Evolutionary conservation across 2,329 filamentous ascomycete genomes (phyloP).

Genomic region (Fusarium nanum): DNA sequence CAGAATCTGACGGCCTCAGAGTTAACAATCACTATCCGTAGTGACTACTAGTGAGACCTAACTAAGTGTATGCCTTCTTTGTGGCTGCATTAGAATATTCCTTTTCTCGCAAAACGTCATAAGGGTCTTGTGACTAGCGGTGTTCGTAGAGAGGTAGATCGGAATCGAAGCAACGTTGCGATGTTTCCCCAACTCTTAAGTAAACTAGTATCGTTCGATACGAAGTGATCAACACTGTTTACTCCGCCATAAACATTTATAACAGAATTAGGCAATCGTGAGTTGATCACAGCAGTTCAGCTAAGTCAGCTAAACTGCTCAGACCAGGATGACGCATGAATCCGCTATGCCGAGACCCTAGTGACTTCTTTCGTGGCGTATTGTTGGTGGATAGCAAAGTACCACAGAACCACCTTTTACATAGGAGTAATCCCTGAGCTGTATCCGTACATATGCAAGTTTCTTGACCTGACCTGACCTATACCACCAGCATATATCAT

Average conservation of each 20-base stretch:
- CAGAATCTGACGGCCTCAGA: neutral
- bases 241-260: neutral
- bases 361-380: neutral
- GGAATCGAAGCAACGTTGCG: slow-evolving; percentile 21
- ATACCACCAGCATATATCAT: slow-evolving; percentile 4
- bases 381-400: neutral
- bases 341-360: neutral
- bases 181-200: neutral
- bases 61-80: neutral
- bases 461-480: neutral
- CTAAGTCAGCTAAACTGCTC: neutral
- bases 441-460: neutral
- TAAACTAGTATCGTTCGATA: neutral
- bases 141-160: neutral
- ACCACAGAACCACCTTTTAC: slow-evolving; percentile 5
- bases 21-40: neutral
- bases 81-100: slow-evolving; percentile 17
- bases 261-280: slow-evolving; percentile 2
- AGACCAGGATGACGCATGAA: slow-evolving; percentile 21
- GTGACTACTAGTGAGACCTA: neutral
- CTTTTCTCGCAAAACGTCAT: neutral
- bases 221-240: slow-evolving; percentile 15
- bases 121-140: neutral
- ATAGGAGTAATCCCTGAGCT: neutral
- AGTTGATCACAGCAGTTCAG: slow-evolving; percentile 3